Conservation (phyloP, 2,329 filamentous ascomycete species). For the Metarhizium anisopliae region DNA sequence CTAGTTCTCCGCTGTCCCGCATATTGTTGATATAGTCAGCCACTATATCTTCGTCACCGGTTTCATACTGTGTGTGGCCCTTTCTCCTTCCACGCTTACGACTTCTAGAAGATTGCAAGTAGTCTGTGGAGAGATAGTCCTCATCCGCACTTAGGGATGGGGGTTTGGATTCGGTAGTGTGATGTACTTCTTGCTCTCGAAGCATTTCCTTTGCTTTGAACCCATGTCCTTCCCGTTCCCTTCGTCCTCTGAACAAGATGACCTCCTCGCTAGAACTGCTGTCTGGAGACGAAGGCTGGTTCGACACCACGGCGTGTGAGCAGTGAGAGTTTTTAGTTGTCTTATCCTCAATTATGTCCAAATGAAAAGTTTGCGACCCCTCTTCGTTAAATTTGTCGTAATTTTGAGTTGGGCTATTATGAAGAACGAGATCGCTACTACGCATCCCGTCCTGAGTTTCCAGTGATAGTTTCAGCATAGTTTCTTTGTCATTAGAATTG, state of each 20-base stretch:
- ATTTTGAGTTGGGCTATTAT: neutral
- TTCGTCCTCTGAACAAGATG: constrained; percentile 55
- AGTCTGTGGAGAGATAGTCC: neutral
- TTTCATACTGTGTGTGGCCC: neutral
- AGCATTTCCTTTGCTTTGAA: neutral
- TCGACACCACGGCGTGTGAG: constrained; percentile 8
- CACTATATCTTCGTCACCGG: constrained; percentile 43
- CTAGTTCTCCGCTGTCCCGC: constrained; percentile 39
- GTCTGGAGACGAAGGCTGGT: constrained; percentile 13
- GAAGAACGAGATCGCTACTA: neutral
- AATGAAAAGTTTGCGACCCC: constrained; percentile 20
- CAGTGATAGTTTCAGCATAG: neutral
- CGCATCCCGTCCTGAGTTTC: constrained; percentile 2
- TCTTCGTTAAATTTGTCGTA: neutral
- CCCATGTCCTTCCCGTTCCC: constrained; percentile 11
- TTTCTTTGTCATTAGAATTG: neutral
- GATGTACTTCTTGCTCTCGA: neutral
- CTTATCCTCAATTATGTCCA: constrained; percentile 26
- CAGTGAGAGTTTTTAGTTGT: neutral
- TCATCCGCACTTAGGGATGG: neutral
- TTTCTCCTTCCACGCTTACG: neutral
- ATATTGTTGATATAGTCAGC: constrained; percentile 67
- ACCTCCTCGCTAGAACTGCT: constrained; percentile 54
- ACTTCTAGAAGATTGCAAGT: neutral
- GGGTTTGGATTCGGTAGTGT: neutral